A percentile compares a stretch with the other conserved stretches of the same genome.
These are phyloP conservation scores for Scheffersomyces spartinae DNA, from an alignment of 805 yeast species.

Conservation along the genomic window DNA sequence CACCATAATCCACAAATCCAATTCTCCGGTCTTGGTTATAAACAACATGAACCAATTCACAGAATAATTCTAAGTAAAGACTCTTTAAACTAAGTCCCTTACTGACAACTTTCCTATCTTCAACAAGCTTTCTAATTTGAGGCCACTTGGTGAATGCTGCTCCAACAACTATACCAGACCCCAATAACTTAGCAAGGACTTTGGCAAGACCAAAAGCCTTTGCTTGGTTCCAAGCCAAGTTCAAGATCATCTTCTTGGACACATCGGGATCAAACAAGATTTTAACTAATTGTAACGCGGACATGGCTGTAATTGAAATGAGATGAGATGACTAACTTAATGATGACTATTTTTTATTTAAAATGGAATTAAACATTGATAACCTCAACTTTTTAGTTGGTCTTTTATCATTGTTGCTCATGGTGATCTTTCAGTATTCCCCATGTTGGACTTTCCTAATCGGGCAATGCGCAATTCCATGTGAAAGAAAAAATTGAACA, in stretches of 20 bases:
- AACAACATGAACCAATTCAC: conserved; percentile 26
- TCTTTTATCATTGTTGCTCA: too few species aligned
- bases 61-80: conserved; percentile 23
- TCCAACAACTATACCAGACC: conserved; percentile 23
- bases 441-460: too few species aligned
- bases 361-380: too few species aligned
- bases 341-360: too few species aligned
- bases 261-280: conserved; percentile 28
- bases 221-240: conserved; percentile 23
- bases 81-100: conserved; percentile 26
- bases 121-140: conserved; percentile 21
- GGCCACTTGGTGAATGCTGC: conserved; percentile 30
- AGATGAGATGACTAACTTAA: too few species aligned
- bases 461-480: too few species aligned
- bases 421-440: too few species aligned
- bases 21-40: conserved; percentile 24
- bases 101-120: conserved; percentile 18
- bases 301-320: too few species aligned
- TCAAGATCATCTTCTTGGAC: conserved; percentile 25
- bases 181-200: conserved; percentile 19
- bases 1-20: conserved; percentile 29
- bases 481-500: too few species aligned
- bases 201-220: conserved; percentile 23
- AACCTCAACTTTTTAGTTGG: too few species aligned
- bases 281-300: conserved; percentile 18